A percentile compares a stretch with the other conserved stretches of the same genome.
These are phyloP conservation scores for Plasmodium coatneyi DNA, from an alignment of 169 alveolate species.

Conservation along the genomic window DNA sequence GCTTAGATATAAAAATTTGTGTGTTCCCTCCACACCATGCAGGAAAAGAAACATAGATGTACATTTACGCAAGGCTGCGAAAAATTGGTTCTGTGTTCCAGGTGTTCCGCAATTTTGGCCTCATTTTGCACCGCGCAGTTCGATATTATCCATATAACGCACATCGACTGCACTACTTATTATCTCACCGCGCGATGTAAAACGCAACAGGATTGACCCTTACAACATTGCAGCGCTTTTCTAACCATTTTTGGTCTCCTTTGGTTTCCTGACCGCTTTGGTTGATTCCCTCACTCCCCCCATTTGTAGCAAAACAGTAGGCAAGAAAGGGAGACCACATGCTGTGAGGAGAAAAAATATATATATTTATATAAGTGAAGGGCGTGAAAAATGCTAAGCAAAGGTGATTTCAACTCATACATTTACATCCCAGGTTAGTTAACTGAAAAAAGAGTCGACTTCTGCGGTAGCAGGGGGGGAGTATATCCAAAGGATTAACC, in stretches of 20 bases:
- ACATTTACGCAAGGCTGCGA: not conserved
- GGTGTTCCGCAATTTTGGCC: conserved; percentile 12
- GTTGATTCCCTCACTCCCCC: not conserved
- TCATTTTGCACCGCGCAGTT: not conserved
- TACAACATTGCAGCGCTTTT: not conserved
- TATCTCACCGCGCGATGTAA: not conserved
- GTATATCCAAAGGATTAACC: not conserved
- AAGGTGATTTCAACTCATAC: not conserved
- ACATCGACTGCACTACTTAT: not conserved
- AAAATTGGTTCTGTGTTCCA: conserved; percentile 27
- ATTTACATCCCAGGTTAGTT: not conserved
- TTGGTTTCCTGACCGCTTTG: not conserved
- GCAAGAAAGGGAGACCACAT: not conserved
- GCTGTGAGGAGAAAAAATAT: not conserved
- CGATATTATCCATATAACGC: not conserved
- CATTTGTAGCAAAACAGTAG: not conserved
- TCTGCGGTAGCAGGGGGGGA: not conserved
- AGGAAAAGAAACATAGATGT: not conserved
- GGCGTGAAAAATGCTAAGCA: not conserved
- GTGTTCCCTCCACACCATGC: not conserved
- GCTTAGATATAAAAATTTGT: not conserved
- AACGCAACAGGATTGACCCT: not conserved
- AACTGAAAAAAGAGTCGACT: not conserved
- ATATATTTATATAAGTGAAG: not conserved
- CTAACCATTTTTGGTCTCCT: not conserved